These are phyloP conservation scores for Suhomyces chickasaworum DNA, from an alignment of 1,139 yeast genomes.

Conservation along the genomic window DNA sequence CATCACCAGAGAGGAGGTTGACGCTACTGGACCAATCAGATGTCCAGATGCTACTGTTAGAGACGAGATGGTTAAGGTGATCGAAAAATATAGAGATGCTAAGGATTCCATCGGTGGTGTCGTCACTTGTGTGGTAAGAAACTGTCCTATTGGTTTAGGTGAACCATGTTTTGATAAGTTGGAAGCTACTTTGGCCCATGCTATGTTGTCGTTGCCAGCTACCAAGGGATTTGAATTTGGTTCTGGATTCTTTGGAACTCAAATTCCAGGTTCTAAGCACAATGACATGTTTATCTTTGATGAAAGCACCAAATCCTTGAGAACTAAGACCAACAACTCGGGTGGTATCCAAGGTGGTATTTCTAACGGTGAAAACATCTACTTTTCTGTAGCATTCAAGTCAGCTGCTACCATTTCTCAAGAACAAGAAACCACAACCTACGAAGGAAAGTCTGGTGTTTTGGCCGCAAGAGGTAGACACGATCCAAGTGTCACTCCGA, in stretches of 20 bases:
- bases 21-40: conserved; percentile 84
- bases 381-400: conserved; percentile 93
- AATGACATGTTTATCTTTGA: conserved; percentile 80
- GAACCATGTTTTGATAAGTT: conserved; percentile 97
- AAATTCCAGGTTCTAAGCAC: conserved; percentile 89
- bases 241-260: conserved; percentile 89
- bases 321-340: conserved; percentile 87
- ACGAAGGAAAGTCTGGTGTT: conserved; percentile 83
- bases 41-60: conserved; percentile 82
- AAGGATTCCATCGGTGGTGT: conserved; percentile 97
- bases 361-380: conserved; percentile 91
- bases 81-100: conserved; percentile 82
- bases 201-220: conserved; percentile 96
- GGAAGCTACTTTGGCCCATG: conserved; percentile 94
- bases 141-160: conserved; percentile 91
- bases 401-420: conserved; percentile 97
- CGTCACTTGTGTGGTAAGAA: conserved; percentile 94
- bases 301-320: conserved; percentile 56
- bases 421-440: conserved; percentile 84
- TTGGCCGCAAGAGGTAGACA: conserved; percentile 97
- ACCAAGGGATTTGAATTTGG: conserved; percentile 98
- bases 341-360: conserved; percentile 99
- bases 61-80: conserved; percentile 80
- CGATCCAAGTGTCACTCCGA: conserved; percentile 97
- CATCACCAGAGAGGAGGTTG: conserved; percentile 86